Evolutionary conservation across 1,284 basidiomycete species (phyloP).

Genomic region (Kwoniella shivajii): DNA sequence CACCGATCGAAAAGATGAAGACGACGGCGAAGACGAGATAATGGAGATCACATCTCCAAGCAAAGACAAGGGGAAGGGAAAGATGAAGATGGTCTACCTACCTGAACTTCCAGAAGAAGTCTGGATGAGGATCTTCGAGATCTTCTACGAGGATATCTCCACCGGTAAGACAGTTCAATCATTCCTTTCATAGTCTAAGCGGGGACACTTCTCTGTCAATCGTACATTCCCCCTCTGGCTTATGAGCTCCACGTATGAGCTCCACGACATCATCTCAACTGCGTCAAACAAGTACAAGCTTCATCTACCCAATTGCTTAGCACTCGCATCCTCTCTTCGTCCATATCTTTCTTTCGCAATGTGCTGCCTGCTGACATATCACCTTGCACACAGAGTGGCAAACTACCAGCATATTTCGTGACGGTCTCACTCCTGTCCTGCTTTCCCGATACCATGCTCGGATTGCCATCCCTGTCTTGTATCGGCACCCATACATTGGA

Average conservation of each 20-base stretch:
- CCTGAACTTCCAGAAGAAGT: slow-evolving; percentile 35
- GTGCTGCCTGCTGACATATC: not conserved
- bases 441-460: slow-evolving; percentile 19
- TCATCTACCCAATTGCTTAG: no score
- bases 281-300: not conserved
- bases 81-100: slow-evolving; percentile 17
- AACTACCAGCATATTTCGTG: slow-evolving; percentile 1
- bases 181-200: not conserved
- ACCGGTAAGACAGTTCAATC: slow-evolving; percentile 18
- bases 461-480: slow-evolving; percentile 27
- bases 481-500: slow-evolving; percentile 30
- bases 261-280: not conserved
- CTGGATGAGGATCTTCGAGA: slow-evolving; percentile 34
- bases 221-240: not conserved
- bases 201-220: not conserved
- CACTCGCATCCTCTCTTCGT: no score
- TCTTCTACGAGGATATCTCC: slow-evolving; percentile 25
- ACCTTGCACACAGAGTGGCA: slow-evolving; percentile 24
- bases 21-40: not conserved
- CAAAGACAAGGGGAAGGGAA: slow-evolving; percentile 33
- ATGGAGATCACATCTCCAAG: not conserved
- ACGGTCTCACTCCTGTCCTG: slow-evolving; percentile 28
- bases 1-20: not conserved
- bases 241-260: not conserved
- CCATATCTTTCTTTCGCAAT: no score